A percentile compares a stretch with the other conserved stretches of the same genome.
These are phyloP conservation scores for Tothia fuscella DNA, from an alignment of 2,329 filamentous ascomycete genomes.

Conservation along the genomic window DNA sequence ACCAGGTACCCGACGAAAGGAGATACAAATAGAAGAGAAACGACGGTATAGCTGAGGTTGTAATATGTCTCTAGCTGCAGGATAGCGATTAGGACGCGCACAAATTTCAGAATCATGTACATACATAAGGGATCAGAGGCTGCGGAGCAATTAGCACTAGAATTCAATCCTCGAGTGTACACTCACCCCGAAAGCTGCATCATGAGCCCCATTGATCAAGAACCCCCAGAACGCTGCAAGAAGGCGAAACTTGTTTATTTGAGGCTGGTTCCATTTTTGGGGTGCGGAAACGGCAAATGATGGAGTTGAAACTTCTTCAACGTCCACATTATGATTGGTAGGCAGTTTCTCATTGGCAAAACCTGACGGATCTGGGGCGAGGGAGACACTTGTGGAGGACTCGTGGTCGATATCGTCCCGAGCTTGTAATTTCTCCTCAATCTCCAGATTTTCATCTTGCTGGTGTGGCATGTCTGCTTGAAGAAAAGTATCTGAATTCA, in stretches of 20 bases:
- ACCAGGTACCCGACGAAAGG: slow-evolving; percentile 53
- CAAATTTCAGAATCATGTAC: not conserved
- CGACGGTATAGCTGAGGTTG: slow-evolving; percentile 46
- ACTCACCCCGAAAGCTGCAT: slow-evolving; percentile 49
- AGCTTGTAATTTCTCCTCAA: too few species aligned
- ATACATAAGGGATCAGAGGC: slow-evolving; percentile 38
- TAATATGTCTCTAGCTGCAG: slow-evolving; percentile 50
- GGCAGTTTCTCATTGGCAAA: too few species aligned
- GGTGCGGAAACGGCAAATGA: too few species aligned
- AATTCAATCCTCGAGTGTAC: not conserved
- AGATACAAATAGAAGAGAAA: slow-evolving; percentile 55
- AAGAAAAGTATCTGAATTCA: too few species aligned
- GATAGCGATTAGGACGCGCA: not conserved
- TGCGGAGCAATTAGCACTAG: slow-evolving; percentile 10
- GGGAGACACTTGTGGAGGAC: too few species aligned
- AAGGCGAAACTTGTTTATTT: slow-evolving; percentile 46
- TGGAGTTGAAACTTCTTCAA: too few species aligned
- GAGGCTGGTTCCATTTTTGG: slow-evolving; percentile 53
- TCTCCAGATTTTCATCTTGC: too few species aligned
- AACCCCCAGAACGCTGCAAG: slow-evolving; percentile 49
- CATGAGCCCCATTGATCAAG: slow-evolving; percentile 55
- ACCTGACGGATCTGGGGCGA: too few species aligned
- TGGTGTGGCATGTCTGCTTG: too few species aligned
- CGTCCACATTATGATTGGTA: too few species aligned
- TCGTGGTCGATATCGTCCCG: too few species aligned